Percentiles rank a stretch among this genome's conserved stretches.
Evolutionary conservation across 805 yeast genomes (phyloP).

Genomic region (Wickerhamiella sergipiensis): DNA sequence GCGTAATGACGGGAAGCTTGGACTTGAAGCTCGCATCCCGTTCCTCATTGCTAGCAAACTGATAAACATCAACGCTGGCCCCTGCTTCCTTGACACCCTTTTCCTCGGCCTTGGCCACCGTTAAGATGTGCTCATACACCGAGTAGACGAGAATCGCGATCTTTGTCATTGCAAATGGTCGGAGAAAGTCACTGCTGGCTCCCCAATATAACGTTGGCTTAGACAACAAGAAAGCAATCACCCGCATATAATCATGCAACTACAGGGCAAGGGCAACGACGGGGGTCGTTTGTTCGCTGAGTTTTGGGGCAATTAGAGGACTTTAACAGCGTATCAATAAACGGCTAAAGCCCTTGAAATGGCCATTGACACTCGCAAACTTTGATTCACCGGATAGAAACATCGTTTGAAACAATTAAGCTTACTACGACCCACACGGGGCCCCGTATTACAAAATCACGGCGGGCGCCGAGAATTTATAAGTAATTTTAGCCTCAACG

Average conservation of each 20-base stretch:
- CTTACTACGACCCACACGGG: background rate
- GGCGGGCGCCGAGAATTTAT: background rate
- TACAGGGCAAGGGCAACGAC: background rate
- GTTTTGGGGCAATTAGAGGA: no score
- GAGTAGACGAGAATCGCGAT: conserved; percentile 53
- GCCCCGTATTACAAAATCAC: background rate
- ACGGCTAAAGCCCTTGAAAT: no score
- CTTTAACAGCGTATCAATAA: no score
- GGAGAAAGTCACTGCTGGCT: background rate
- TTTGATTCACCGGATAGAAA: no score
- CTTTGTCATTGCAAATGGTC: conserved; percentile 15
- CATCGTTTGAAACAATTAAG: background rate
- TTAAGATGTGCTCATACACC: conserved; percentile 60
- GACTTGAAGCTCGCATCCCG: conserved; percentile 34
- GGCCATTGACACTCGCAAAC: no score
- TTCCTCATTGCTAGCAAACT: conserved; percentile 44
- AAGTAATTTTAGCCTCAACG: background rate
- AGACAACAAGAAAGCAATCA: background rate
- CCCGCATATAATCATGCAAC: background rate
- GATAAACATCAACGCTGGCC: conserved; percentile 51
- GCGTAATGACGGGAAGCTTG: conserved; percentile 42
- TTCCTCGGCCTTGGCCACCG: conserved; percentile 52
- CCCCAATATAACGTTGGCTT: background rate
- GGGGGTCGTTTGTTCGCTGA: no score
- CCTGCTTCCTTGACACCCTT: conserved; percentile 63